Conservation (phyloP, 495 filamentous ascomycete genomes). For the Aspergillus leporis region DNA sequence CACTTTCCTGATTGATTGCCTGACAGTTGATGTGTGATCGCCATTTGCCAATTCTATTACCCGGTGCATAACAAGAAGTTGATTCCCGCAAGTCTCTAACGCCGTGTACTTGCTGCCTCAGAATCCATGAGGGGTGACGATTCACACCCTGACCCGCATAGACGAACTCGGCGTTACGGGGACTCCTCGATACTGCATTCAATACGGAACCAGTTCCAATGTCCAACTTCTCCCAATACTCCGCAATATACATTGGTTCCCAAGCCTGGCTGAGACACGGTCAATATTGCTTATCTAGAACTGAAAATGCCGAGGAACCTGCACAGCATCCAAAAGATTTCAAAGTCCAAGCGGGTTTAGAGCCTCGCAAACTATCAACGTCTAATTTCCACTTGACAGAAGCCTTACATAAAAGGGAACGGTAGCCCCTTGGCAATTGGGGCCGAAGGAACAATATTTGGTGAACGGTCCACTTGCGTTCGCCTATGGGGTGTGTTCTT, state of each 20-base stretch:
- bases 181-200: no score
- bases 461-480: background rate
- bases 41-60: background rate
- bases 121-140: background rate
- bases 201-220: no score
- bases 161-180: background rate
- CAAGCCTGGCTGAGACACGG: no score
- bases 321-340: no score
- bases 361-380: background rate
- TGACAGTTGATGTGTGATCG: background rate
- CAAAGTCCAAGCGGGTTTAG: background rate
- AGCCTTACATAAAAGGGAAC: background rate
- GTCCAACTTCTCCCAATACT: no score
- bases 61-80: background rate
- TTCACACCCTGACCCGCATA: background rate
- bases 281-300: no score
- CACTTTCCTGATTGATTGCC: background rate
- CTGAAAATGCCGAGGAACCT: no score
- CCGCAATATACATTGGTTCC: no score
- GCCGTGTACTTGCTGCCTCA: background rate
- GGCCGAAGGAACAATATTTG: background rate
- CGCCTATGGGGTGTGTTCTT: background rate
- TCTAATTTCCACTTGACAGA: background rate
- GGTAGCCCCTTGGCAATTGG: background rate
- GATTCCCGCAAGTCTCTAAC: background rate